Evolutionary conservation across 768 basidiomycete genomes (phyloP).

Genomic region (Phlegmacium glaucopus): DNA sequence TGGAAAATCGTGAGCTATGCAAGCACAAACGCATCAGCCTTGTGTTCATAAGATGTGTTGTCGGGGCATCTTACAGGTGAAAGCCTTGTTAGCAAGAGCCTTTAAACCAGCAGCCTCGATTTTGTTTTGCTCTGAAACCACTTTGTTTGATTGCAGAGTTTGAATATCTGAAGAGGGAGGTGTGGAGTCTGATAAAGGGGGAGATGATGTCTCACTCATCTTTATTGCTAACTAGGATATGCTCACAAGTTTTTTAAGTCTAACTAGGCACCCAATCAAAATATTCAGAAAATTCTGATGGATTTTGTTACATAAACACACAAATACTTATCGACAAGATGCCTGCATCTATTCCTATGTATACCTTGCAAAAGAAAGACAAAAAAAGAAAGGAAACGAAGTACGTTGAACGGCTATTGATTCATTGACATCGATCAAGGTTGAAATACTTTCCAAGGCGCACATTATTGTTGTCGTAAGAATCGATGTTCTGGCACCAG

Average conservation of each 20-base stretch:
- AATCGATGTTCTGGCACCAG: constrained; percentile 60
- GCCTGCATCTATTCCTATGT: not conserved
- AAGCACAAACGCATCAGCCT: not conserved
- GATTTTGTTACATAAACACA: constrained; percentile 8
- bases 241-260: not conserved
- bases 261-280: constrained; percentile 7
- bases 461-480: constrained; percentile 34
- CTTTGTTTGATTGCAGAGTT: constrained; percentile 45
- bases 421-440: constrained; percentile 38
- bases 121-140: constrained; percentile 68
- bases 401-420: not conserved
- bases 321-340: not conserved
- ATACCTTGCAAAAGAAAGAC: not conserved
- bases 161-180: constrained; percentile 55
- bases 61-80: constrained; percentile 53
- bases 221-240: constrained; percentile 1
- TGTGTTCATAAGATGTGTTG: not conserved
- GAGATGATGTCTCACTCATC: constrained; percentile 41
- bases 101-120: constrained; percentile 72
- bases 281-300: not conserved
- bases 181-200: constrained; percentile 40
- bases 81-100: constrained; percentile 85
- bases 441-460: constrained; percentile 69
- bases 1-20: constrained; percentile 68
- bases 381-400: not conserved